These are phyloP conservation scores for Funneliformis mosseae DNA, from an alignment of 192 early-diverging fungal genomes.

Conservation along the genomic window DNA sequence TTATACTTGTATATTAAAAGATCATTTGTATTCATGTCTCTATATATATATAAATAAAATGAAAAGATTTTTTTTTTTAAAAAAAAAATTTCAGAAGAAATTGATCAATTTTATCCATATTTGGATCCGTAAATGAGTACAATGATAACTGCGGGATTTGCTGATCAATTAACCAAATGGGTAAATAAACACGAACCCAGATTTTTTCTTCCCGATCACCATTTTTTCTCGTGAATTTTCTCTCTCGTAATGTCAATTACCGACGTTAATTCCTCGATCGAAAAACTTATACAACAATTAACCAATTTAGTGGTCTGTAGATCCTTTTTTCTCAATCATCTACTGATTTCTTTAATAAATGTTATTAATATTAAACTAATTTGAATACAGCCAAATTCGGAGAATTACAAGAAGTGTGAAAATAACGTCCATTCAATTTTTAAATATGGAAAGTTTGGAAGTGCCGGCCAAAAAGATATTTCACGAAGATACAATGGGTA, in stretches of 20 bases:
- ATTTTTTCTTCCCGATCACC: background rate
- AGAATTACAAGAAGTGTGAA: slow-evolving; percentile 8
- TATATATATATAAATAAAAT: too few species aligned
- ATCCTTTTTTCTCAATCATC: background rate
- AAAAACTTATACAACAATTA: slow-evolving; percentile 9
- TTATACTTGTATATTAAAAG: too few species aligned
- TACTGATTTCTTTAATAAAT: background rate
- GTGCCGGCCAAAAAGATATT: slow-evolving; percentile 1
- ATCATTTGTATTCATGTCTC: too few species aligned
- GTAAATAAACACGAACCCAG: too few species aligned
- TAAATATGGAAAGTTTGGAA: slow-evolving; percentile 22
- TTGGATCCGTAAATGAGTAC: background rate
- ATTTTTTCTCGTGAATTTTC: background rate
- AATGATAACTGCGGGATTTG: background rate
- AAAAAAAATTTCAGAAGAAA: too few species aligned
- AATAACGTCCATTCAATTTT: background rate
- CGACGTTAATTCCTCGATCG: background rate
- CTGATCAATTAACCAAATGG: background rate
- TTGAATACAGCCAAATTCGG: background rate
- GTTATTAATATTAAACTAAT: background rate
- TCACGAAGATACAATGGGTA: slow-evolving; percentile 15
- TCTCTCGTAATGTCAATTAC: background rate
- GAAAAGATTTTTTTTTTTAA: too few species aligned
- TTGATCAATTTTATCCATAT: background rate
- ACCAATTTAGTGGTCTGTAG: background rate